phyloP scores from a whole-genome alignment of 129 eudicot species.

The Lonicera japonica region DNA sequence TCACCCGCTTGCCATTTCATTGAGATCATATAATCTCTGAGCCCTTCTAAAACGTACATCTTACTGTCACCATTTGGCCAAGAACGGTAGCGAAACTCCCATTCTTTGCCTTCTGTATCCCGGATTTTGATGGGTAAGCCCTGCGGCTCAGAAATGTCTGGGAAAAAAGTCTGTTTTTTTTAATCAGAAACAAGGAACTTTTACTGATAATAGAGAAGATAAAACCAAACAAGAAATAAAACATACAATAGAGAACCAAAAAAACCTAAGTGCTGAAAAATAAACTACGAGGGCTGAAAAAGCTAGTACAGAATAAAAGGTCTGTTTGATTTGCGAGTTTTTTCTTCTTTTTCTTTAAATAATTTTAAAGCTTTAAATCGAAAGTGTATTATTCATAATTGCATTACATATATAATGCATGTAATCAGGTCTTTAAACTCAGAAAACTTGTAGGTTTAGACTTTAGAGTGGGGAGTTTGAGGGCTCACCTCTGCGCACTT shows the following conservation, averaged over 20 bases:
- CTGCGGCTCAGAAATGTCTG: slow-evolving; percentile 36
- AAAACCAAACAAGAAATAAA: too few relatives aligned
- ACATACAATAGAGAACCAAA: too few relatives aligned
- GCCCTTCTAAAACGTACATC: slow-evolving; percentile 65
- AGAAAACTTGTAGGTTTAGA: slow-evolving; percentile 1
- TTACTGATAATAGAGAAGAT: too few relatives aligned
- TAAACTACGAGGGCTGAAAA: too few relatives aligned
- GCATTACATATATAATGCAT: neutral
- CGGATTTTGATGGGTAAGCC: slow-evolving; percentile 38
- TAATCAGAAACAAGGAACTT: too few relatives aligned
- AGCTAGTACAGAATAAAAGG: too few relatives aligned
- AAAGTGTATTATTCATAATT: neutral
- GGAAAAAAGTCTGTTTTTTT: slow-evolving; percentile 49
- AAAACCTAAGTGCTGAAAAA: too few relatives aligned
- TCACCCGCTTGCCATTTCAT: slow-evolving; percentile 63
- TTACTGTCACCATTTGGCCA: slow-evolving; percentile 42
- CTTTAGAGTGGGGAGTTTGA: slow-evolving; percentile 7
- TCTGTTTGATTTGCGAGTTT: neutral
- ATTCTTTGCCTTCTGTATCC: slow-evolving; percentile 56
- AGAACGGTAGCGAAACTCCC: slow-evolving; percentile 45
- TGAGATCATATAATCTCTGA: slow-evolving; percentile 45
- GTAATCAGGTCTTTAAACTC: neutral
- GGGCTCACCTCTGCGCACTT: slow-evolving; percentile 61
- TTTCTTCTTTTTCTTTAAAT: slow-evolving; percentile 9
- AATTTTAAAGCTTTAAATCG: neutral